Conservation (phyloP, 192 early-diverging fungal species). For the Coemansia sp. region DNA sequence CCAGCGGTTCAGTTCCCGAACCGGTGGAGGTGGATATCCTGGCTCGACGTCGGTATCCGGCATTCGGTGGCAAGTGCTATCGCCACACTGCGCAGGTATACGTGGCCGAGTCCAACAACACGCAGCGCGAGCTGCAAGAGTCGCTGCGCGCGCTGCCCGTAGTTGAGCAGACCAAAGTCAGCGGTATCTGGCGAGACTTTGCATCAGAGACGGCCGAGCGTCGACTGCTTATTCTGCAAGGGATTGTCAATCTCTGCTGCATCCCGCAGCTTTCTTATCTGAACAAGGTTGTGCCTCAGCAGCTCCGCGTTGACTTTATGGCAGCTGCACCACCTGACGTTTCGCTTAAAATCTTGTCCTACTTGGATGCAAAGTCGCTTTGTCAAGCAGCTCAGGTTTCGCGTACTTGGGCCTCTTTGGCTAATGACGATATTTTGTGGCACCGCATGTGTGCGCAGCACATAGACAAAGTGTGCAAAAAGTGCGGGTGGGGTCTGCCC, state of each 20-base stretch:
- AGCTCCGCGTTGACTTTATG: conserved; percentile 85
- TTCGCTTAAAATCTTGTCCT: conserved; percentile 82
- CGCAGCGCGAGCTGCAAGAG: conserved; percentile 52
- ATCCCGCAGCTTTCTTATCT: conserved; percentile 87
- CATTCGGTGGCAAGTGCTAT: conserved; percentile 57
- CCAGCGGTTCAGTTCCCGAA: conserved; percentile 8
- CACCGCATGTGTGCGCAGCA: conserved; percentile 98
- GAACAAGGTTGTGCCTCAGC: conserved; percentile 66
- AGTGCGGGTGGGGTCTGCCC: conserved; percentile 98
- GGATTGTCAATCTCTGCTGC: conserved; percentile 79
- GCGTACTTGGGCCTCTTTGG: conserved; percentile 76
- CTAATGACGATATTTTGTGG: conserved; percentile 95
- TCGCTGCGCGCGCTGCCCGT: conserved; percentile 64
- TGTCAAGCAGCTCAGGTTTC: conserved; percentile 91
- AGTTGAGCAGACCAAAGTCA: conserved; percentile 64
- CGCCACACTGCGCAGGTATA: conserved; percentile 57
- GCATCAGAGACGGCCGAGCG: conserved; percentile 66
- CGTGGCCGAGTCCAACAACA: conserved; percentile 42
- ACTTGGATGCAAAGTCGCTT: conserved; percentile 88
- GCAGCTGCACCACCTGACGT: conserved; percentile 77
- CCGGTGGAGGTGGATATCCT: conserved; percentile 24
- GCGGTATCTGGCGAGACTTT: conserved; percentile 72
- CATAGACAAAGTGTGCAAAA: conserved; percentile 92
- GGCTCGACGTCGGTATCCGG: conserved; percentile 45
- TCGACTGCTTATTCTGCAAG: conserved; percentile 71